Evolutionary conservation across 2,329 filamentous ascomycete species (phyloP).

Genomic region (Emmonsiellopsis sp.): DNA sequence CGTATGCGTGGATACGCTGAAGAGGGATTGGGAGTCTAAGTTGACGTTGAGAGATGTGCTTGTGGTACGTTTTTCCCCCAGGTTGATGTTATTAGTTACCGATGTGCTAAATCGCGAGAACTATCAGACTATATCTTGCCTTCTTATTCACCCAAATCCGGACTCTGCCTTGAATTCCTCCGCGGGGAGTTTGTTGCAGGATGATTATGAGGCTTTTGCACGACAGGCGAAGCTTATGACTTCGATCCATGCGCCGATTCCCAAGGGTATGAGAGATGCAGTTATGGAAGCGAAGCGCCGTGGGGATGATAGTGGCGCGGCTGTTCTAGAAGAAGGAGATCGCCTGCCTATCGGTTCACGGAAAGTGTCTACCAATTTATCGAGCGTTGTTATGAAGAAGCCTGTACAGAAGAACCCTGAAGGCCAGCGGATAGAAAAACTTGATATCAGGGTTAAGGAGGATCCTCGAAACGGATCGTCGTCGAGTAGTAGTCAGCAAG

Average conservation of each 20-base stretch:
- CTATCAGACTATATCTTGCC: conserved; percentile 48
- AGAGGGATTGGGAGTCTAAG: conserved; percentile 52
- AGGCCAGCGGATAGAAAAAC: conserved; percentile 6
- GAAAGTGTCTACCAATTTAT: conserved; percentile 10
- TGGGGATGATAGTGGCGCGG: conserved; percentile 39
- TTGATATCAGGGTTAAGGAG: conserved; percentile 9
- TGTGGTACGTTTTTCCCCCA: conserved; percentile 26
- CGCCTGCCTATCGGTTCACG: background rate
- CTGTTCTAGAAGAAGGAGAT: conserved; percentile 18
- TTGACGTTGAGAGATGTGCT: conserved; percentile 53
- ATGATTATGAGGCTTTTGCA: conserved; percentile 50
- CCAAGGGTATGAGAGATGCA: conserved; percentile 32
- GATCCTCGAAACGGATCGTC: conserved; percentile 1
- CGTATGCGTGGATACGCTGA: conserved; percentile 57
- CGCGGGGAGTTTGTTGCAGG: conserved; percentile 50
- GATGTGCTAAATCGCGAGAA: background rate
- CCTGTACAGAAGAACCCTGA: conserved; percentile 6
- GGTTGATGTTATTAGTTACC: too few relatives aligned
- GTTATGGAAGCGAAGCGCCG: conserved; percentile 47
- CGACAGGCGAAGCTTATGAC: conserved; percentile 53
- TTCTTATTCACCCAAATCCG: conserved; percentile 56
- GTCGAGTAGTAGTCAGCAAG: conserved; percentile 8
- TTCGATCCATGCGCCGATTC: conserved; percentile 50
- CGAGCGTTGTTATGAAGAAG: conserved; percentile 25
- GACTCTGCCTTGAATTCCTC: conserved; percentile 55